Conservation (phyloP, 176 grass and related monocot genomes). For the Luzula sylvatica region DNA sequence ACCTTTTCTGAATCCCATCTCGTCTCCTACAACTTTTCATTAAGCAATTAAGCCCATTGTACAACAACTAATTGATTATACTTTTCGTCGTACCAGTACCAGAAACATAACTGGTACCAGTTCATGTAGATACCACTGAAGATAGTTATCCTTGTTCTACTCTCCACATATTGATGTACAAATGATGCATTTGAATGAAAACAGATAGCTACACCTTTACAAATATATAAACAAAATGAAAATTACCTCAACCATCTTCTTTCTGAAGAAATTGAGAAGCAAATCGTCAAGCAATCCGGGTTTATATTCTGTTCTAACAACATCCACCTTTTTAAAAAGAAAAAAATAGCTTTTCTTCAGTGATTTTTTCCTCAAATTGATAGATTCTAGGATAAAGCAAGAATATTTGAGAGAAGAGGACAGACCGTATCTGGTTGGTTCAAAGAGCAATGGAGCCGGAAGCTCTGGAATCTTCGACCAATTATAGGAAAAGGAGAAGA, state of each 20-base stretch:
- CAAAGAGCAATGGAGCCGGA: neutral
- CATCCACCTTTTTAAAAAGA: neutral
- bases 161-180: too few species aligned
- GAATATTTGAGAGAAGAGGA: neutral
- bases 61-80: too few species aligned
- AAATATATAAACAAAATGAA: neutral
- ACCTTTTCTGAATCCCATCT: conserved; percentile 78
- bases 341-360: too few species aligned
- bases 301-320: neutral
- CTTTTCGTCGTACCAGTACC: too few species aligned
- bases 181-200: neutral
- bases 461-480: neutral
- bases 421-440: conserved; percentile 1
- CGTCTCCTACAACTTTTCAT: conserved; percentile 80
- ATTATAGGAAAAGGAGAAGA: neutral
- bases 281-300: neutral
- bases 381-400: too few species aligned
- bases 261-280: conserved; percentile 18
- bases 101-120: too few species aligned
- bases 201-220: neutral
- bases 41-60: too few species aligned
- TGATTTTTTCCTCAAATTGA: too few species aligned
- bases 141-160: too few species aligned
- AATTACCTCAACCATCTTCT: conserved; percentile 17
- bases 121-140: too few species aligned